phyloP scores from a whole-genome alignment of 441 rosid species.

The Kokia cookei region DNA sequence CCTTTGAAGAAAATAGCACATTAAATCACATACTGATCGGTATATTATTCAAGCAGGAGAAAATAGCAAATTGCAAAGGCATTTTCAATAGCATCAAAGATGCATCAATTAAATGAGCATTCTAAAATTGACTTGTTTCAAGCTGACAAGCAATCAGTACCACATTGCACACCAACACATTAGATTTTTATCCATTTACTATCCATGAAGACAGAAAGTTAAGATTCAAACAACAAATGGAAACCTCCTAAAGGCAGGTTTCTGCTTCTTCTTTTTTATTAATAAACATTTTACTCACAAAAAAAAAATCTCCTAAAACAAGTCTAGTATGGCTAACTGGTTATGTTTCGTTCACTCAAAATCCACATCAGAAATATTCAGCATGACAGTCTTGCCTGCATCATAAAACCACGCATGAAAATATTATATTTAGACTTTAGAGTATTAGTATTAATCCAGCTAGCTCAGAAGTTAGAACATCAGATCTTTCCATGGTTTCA shows the following conservation, averaged over 20 bases:
- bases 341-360: background rate
- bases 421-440: background rate
- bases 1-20: background rate
- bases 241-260: background rate
- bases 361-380: background rate
- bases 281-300: too few relatives aligned
- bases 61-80: background rate
- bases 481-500: background rate
- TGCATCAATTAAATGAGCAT: background rate
- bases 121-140: background rate
- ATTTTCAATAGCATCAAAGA: background rate
- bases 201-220: background rate
- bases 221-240: background rate
- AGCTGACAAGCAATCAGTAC: background rate
- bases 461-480: background rate
- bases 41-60: background rate
- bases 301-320: too few relatives aligned
- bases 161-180: background rate
- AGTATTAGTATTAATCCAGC: background rate
- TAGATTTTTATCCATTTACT: background rate
- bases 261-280: too few relatives aligned
- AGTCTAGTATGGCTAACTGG: background rate
- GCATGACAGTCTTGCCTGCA: background rate
- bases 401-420: background rate
- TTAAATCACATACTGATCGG: background rate